These are phyloP conservation scores for Lablab purpureus DNA, from an alignment of 306 rosid species.

Conservation along the genomic window DNA sequence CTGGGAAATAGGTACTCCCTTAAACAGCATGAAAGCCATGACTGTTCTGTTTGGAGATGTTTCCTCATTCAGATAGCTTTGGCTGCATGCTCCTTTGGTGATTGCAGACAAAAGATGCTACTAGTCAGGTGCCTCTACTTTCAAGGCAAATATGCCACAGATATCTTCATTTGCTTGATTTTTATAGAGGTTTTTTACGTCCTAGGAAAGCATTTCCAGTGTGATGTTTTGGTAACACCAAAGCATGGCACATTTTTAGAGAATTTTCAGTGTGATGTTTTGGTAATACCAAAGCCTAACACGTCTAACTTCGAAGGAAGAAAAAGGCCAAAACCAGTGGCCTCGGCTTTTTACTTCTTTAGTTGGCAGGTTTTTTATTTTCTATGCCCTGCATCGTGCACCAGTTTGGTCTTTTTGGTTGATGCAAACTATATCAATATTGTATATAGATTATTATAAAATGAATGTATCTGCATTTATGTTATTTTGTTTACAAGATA, in stretches of 20 bases:
- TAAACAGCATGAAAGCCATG: constrained; percentile 7
- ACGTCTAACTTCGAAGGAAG: constrained; percentile 22
- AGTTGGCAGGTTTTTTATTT: neutral
- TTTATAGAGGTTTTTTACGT: constrained; percentile 45
- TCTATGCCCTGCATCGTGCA: constrained; percentile 37
- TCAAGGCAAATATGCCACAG: constrained; percentile 25
- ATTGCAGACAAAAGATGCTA: constrained; percentile 32
- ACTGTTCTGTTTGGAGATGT: constrained; percentile 18
- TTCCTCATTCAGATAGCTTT: constrained; percentile 34
- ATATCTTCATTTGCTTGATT: constrained; percentile 13
- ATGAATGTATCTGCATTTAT: neutral
- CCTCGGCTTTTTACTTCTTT: constrained; percentile 36
- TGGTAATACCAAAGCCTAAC: constrained; percentile 41
- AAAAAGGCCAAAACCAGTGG: constrained; percentile 45
- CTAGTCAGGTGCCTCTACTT: constrained; percentile 31
- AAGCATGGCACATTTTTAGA: too few relatives aligned
- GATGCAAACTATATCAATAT: constrained; percentile 37
- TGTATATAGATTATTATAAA: constrained; percentile 31
- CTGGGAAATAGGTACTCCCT: constrained; percentile 63
- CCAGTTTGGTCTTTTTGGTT: constrained; percentile 19
- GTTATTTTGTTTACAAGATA: too few relatives aligned
- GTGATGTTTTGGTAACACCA: too few relatives aligned
- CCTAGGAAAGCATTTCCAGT: constrained; percentile 15
- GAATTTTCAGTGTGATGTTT: constrained; percentile 34
- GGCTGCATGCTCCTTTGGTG: constrained; percentile 13